Evolutionary conservation across 495 filamentous ascomycete species (phyloP).

Genomic region (Penicillium paradoxum): DNA sequence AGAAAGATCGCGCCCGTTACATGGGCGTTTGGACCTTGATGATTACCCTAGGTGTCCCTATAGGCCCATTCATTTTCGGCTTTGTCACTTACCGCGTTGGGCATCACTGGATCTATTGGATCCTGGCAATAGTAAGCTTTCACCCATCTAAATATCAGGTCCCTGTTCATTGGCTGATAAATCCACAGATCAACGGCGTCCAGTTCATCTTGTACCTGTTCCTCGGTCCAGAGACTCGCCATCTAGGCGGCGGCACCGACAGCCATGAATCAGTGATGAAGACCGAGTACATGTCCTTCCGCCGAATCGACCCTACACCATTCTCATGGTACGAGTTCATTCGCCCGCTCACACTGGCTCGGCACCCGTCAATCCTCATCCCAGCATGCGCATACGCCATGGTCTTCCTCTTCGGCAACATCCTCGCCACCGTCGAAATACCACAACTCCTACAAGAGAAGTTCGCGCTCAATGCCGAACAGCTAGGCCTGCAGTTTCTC

Average conservation of each 20-base stretch:
- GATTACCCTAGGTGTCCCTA: conserved; percentile 46
- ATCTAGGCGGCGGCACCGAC: conserved; percentile 29
- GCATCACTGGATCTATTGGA: conserved; percentile 41
- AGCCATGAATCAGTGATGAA: conserved; percentile 24
- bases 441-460: conserved; percentile 47
- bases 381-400: conserved; percentile 49
- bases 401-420: conserved; percentile 45
- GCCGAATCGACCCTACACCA: conserved; percentile 46
- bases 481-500: conserved; percentile 50
- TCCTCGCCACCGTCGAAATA: conserved; percentile 49
- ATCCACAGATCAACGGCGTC: conserved; percentile 42
- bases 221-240: conserved; percentile 53
- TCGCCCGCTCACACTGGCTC: conserved; percentile 39
- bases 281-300: conserved; percentile 39
- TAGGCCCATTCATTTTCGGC: conserved; percentile 45
- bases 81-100: conserved; percentile 41
- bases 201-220: conserved; percentile 52
- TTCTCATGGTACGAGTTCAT: conserved; percentile 45
- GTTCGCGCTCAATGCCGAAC: conserved; percentile 48
- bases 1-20: conserved; percentile 43
- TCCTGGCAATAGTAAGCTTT: conserved; percentile 39
- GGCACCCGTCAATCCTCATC: conserved; percentile 39
- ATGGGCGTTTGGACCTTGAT: conserved; percentile 53
- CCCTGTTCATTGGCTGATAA: conserved; percentile 5
- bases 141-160: neutral